Evolutionary conservation across 768 basidiomycete species (phyloP).

Genomic region (Leccinum arenicola): DNA sequence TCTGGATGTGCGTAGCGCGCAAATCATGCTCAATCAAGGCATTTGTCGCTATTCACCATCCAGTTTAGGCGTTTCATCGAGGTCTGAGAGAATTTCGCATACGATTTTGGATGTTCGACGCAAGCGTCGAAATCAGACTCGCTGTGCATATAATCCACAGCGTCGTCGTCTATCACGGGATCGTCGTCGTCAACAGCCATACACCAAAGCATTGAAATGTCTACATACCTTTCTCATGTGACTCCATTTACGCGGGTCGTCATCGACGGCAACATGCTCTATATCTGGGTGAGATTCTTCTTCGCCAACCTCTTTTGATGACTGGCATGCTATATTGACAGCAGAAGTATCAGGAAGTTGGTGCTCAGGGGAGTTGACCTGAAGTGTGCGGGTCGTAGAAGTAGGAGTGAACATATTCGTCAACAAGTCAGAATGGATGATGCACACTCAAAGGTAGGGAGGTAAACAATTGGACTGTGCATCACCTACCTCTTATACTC

Average conservation of each 20-base stretch:
- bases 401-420: constrained; percentile 13
- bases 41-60: constrained; percentile 51
- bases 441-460: constrained; percentile 5
- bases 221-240: constrained; percentile 48
- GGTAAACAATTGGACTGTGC: neutral
- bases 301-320: constrained; percentile 1
- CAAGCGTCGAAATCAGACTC: constrained; percentile 23
- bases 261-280: constrained; percentile 41
- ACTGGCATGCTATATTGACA: constrained; percentile 1
- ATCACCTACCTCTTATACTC: constrained; percentile 23
- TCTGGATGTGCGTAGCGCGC: constrained; percentile 55
- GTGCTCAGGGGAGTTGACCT: neutral
- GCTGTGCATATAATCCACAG: constrained; percentile 28
- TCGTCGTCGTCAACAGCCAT: neutral
- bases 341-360: constrained; percentile 1
- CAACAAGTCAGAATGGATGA: constrained; percentile 3
- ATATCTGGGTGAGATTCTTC: constrained; percentile 27
- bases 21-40: constrained; percentile 56
- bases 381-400: neutral
- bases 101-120: constrained; percentile 32
- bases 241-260: constrained; percentile 66
- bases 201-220: neutral
- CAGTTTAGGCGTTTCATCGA: neutral
- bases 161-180: constrained; percentile 18
- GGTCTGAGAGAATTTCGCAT: constrained; percentile 4